A percentile compares a stretch with the other conserved stretches of the same genome.
These are phyloP conservation scores for Punctularia strigosozonata DNA, from an alignment of 768 basidiomycete species.

Conservation along the genomic window DNA sequence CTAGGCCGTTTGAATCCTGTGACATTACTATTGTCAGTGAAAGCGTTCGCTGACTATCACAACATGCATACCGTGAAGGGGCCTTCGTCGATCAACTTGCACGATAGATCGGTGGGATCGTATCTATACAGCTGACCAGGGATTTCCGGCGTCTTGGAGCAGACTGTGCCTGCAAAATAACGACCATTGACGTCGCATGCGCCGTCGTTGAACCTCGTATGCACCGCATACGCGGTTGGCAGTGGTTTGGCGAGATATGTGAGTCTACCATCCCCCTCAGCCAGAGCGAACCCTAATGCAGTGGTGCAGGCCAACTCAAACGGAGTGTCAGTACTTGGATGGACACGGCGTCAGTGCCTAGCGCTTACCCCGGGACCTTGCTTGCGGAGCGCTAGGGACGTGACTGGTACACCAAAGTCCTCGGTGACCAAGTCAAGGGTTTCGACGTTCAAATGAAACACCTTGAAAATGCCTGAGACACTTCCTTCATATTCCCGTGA, in stretches of 20 bases:
- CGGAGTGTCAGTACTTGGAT: conserved; percentile 4
- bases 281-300: conserved; percentile 40
- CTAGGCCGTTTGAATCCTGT: conserved; percentile 52
- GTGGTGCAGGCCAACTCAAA: conserved; percentile 48
- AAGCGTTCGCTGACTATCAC: conserved; percentile 8
- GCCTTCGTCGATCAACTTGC: conserved; percentile 43
- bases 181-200: conserved; percentile 54
- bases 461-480: conserved; percentile 20
- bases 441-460: conserved; percentile 37
- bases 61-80: conserved; percentile 48
- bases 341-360: background rate
- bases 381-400: conserved; percentile 44
- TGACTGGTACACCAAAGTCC: conserved; percentile 40
- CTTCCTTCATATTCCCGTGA: background rate
- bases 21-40: conserved; percentile 6
- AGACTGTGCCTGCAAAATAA: conserved; percentile 57
- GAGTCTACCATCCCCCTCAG: conserved; percentile 30
- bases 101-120: conserved; percentile 36
- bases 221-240: conserved; percentile 23
- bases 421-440: conserved; percentile 30
- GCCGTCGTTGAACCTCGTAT: conserved; percentile 61
- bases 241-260: conserved; percentile 43
- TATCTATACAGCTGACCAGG: conserved; percentile 49
- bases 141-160: conserved; percentile 33
- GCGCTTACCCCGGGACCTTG: conserved; percentile 32